phyloP scores from a whole-genome alignment of 768 basidiomycete species.

The Mycena capillaripes region DNA sequence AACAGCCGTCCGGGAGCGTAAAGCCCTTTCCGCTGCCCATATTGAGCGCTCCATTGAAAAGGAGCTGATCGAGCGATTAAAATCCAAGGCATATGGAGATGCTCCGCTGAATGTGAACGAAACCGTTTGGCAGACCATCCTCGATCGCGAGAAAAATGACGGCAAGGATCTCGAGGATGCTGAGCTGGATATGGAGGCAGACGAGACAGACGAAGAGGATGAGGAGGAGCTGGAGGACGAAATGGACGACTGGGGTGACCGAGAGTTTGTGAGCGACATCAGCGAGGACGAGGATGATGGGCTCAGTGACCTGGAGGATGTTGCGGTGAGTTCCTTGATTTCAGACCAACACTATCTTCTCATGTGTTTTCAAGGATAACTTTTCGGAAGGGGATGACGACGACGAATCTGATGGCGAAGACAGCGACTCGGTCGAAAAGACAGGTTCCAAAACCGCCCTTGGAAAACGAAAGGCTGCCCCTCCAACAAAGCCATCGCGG shows the following conservation, averaged over 20 bases:
- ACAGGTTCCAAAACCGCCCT: conserved; percentile 57
- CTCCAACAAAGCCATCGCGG: conserved; percentile 58
- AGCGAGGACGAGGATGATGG: conserved; percentile 77
- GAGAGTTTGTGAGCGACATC: conserved; percentile 83
- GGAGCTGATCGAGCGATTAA: conserved; percentile 95
- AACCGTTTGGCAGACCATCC: conserved; percentile 92
- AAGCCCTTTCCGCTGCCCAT: conserved; percentile 95
- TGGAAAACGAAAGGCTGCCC: conserved; percentile 78
- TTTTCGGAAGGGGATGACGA: conserved; percentile 60
- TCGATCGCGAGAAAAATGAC: conserved; percentile 81
- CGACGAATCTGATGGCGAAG: conserved; percentile 48
- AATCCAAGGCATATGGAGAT: conserved; percentile 97
- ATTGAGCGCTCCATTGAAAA: conserved; percentile 96
- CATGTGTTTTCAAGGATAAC: conserved; percentile 52
- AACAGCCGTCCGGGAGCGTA: conserved; percentile 93
- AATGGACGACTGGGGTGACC: conserved; percentile 68
- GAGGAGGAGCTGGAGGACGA: conserved; percentile 67
- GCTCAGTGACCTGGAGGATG: conserved; percentile 79
- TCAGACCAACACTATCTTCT: neutral
- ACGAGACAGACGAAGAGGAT: conserved; percentile 74
- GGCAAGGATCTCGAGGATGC: conserved; percentile 60
- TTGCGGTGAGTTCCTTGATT: conserved; percentile 60
- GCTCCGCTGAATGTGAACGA: conserved; percentile 99
- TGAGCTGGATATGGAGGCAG: conserved; percentile 63
- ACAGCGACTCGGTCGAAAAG: conserved; percentile 54